Conservation (phyloP, 768 basidiomycete genomes). For the Lactarius sanguifluus region DNA sequence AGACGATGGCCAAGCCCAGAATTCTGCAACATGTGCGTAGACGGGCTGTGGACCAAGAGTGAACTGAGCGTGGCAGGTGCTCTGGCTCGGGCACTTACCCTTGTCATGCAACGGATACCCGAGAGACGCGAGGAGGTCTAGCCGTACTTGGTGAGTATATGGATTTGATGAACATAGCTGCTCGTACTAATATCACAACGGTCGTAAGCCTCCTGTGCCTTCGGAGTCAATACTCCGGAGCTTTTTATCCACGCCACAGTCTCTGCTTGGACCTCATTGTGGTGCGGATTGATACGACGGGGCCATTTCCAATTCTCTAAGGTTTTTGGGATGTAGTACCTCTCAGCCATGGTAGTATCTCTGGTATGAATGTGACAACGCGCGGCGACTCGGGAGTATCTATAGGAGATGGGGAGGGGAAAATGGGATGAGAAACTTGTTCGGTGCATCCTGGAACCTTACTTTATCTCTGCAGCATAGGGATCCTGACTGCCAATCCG, state of each 20-base stretch:
- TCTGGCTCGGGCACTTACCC: background rate
- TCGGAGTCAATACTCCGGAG: conserved; percentile 21
- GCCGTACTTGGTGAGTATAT: background rate
- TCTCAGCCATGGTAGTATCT: conserved; percentile 1
- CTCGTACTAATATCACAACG: conserved; percentile 28
- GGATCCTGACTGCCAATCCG: too few relatives aligned
- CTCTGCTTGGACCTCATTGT: conserved; percentile 20
- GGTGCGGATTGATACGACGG: conserved; percentile 26
- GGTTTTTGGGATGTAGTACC: conserved; percentile 10
- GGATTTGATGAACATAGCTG: too few relatives aligned
- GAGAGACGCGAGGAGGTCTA: conserved; percentile 29
- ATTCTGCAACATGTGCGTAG: conserved; percentile 24
- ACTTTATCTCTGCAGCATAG: too few relatives aligned
- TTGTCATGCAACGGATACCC: conserved; percentile 22
- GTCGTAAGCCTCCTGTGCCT: conserved; percentile 19
- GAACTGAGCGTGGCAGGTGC: background rate
- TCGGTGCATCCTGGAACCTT: background rate
- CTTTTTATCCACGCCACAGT: conserved; percentile 20
- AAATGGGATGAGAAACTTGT: background rate
- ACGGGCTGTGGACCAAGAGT: background rate
- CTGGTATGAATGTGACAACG: too few relatives aligned
- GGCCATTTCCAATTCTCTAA: conserved; percentile 28
- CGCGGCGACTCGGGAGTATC: background rate
- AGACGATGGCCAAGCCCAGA: conserved; percentile 15
- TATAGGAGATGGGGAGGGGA: background rate